Percentiles rank a stretch among this genome's conserved stretches.
Conservation (phyloP, 2,329 filamentous ascomycete genomes). For the Scedosporium dehoogii region DNA sequence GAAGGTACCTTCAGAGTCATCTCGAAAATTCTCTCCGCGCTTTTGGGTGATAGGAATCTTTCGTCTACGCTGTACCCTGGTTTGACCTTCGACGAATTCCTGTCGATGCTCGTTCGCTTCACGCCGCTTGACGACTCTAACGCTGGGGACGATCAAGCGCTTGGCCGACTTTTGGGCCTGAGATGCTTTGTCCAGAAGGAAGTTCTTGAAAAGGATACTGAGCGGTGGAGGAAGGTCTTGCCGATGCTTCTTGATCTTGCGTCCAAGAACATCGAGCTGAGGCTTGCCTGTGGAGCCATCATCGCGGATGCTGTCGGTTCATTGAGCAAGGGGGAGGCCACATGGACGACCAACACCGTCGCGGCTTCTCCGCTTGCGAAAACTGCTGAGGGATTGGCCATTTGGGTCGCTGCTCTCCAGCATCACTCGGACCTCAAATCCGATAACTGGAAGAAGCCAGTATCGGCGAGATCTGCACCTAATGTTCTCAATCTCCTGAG, state of each 20-base stretch:
- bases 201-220: slow-evolving; percentile 52
- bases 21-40: slow-evolving; percentile 65
- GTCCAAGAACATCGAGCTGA: slow-evolving; percentile 77
- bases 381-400: slow-evolving; percentile 78
- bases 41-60: slow-evolving; percentile 46
- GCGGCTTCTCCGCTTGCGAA: slow-evolving; percentile 57
- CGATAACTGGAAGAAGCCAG: slow-evolving; percentile 69
- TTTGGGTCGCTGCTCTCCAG: slow-evolving; percentile 67
- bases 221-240: slow-evolving; percentile 58
- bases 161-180: slow-evolving; percentile 78
- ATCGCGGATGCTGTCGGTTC: slow-evolving; percentile 64
- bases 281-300: slow-evolving; percentile 77
- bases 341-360: slow-evolving; percentile 53
- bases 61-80: slow-evolving; percentile 37
- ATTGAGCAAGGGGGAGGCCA: slow-evolving; percentile 46
- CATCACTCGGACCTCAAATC: slow-evolving; percentile 53
- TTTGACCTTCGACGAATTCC: slow-evolving; percentile 44
- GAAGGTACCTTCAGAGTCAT: slow-evolving; percentile 84
- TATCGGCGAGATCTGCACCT: slow-evolving; percentile 57
- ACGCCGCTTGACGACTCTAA: slow-evolving; percentile 42
- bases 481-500: slow-evolving; percentile 69
- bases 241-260: slow-evolving; percentile 64
- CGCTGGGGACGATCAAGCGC: slow-evolving; percentile 61
- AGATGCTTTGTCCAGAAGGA: slow-evolving; percentile 75
- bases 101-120: slow-evolving; percentile 44